Evolutionary conservation across 2,329 filamentous ascomycete genomes (phyloP), one percentile per base, ranked within the genome.

Genomic region (Alternaria sp.): DNA sequence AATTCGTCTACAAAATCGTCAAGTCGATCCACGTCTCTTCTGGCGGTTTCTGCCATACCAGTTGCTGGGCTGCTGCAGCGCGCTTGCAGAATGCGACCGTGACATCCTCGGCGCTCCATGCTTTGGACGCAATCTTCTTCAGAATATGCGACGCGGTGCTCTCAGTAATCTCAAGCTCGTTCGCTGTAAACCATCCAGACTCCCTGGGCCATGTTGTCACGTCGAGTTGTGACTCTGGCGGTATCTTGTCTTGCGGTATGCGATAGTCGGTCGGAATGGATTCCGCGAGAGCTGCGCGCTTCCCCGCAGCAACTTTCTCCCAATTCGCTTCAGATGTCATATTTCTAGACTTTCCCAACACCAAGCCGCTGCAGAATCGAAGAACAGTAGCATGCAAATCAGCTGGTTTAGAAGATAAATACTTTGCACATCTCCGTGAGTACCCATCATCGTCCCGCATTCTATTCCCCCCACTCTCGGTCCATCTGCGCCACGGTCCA

Each of bases 211-310:
- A 88, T 3, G 65, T 65, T 0, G 83, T 85, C 14, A 90, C 84
- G 67, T 89, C 82, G 44, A 83, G 77, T 66, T 86, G 82, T 33
- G 80, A 78, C 0, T 80, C 80, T 0, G 83, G 79, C 2, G 87
- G 87, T 0, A 88, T 68, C 41, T 87, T 73, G 46, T 82, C 69
- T 5, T 73, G 71, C 0, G 86, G 85, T 5, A 89, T 81, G 51
- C 80, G 79, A 83, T 85, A 89, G 68, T 88, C 82, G 1, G 77
- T 54, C 1, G 87, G 86, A 52, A 90, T 86, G 0, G 83, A 83
- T 41, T 77, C 76, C 55, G 79, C 71, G 8, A 84, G 71, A 8
- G 71, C 74, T 40, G 77, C 75, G 54, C 80, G 80, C 58, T 82
- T 80, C 50, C 73, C 74, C n/a, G 75, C 70, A 29, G 77, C 73